Base-by-base conservation (phyloP, 2,329 filamentous ascomycete genomes). In the Hypoxylon sp. region DNA sequence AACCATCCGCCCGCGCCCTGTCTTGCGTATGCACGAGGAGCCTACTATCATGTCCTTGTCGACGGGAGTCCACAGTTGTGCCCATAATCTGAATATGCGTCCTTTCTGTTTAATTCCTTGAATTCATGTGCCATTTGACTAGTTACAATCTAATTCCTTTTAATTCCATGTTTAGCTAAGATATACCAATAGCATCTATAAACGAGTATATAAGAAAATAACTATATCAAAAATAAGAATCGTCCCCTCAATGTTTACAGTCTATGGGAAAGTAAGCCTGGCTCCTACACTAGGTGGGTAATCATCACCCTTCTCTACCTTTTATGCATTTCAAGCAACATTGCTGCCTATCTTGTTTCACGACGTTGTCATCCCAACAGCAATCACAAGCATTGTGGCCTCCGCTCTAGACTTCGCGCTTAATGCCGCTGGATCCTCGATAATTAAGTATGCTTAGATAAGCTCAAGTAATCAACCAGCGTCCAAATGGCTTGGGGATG, bases 401-500 rank as follows among this genome's bases (percentile, higher is more conserved):
- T 4, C 17, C 4, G 47, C 47, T 30, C 56, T 53, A 3, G 56
- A 48, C 15, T 59, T 59, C 26, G 26, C 34, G 3, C 13, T 59
- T 22, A 37, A 59, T 19, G 56, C 56, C 8, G 56, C 56, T 15
- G 48, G 56, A 5, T 17, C 44, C 13, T 34, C 53, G 19, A 48
- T 46, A 37, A 13, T 47, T 3, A 22, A 11, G 20, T 41, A 51
- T 22, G 32, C 22, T 41, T 10, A 2, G 37, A 11, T 20, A 13
- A 26, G 0, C 43, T 37, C 34, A 13, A 44, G 37, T 10, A 28
- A 47, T 2, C 11, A 20, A 22, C 32, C 39, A 30, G 7, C 37
- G 39, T 50, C 10, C 43, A 56, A 37, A 56, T 56, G 7, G 48
- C 48, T 34, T 8, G 26, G 26, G 26, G 26, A 28, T 8, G 26